phyloP scores from a whole-genome alignment of 805 yeast genomes.

The Candida sphagnicola region DNA sequence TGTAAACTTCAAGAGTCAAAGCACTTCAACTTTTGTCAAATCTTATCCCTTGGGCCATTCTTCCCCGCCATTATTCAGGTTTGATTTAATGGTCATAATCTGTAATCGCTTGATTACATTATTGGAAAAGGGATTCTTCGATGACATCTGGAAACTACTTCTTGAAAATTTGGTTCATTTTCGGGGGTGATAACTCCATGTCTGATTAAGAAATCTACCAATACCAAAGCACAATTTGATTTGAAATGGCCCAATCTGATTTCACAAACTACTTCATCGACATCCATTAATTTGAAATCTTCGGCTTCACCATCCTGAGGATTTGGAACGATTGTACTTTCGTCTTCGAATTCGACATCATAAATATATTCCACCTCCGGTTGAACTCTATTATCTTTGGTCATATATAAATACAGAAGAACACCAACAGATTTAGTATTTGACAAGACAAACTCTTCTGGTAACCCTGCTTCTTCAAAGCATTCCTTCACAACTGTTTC shows the following conservation, averaged over 20 bases:
- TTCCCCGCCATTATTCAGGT: too few relatives aligned
- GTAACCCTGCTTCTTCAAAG: slow-evolving; percentile 86
- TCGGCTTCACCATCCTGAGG: slow-evolving; percentile 60
- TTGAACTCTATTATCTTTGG: slow-evolving; percentile 57
- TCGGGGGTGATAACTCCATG: slow-evolving; percentile 70
- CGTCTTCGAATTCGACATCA: slow-evolving; percentile 58
- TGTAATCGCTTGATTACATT: slow-evolving; percentile 5
- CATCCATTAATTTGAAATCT: slow-evolving; percentile 58
- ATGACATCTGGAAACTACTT: slow-evolving; percentile 59
- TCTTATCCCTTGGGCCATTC: too few relatives aligned
- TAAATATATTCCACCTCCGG: slow-evolving; percentile 85
- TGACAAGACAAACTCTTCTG: slow-evolving; percentile 42
- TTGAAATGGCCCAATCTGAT: slow-evolving; percentile 65
- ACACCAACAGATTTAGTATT: slow-evolving; percentile 56
- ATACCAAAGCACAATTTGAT: slow-evolving; percentile 80
- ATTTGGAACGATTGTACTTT: slow-evolving; percentile 39
- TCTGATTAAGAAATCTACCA: slow-evolving; percentile 83
- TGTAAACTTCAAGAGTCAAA: too few relatives aligned
- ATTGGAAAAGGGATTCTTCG: slow-evolving; percentile 68
- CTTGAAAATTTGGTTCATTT: slow-evolving; percentile 61
- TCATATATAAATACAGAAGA: slow-evolving; percentile 59
- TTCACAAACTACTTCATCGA: slow-evolving; percentile 53
- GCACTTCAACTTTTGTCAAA: too few relatives aligned
- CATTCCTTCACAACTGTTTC: slow-evolving; percentile 87
- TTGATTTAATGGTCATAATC: too few relatives aligned